These are phyloP conservation scores for Guadua angustifolia DNA, from an alignment of 176 grass and related monocot species.

Conservation along the genomic window DNA sequence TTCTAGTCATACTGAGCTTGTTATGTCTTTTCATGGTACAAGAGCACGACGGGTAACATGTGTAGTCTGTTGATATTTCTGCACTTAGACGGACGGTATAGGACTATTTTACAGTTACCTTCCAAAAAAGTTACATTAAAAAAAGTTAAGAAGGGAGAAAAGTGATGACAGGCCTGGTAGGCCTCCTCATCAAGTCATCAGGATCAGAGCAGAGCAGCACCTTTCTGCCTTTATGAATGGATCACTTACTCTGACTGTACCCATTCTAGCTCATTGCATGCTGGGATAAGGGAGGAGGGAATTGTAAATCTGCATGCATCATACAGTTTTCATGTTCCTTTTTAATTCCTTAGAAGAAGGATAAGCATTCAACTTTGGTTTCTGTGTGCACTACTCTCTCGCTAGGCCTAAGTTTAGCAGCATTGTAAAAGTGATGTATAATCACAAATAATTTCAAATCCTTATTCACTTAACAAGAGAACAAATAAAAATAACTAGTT, in stretches of 20 bases:
- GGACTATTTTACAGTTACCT: no score
- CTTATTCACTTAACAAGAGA: neutral
- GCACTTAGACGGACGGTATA: no score
- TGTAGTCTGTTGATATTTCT: no score
- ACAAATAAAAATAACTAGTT: neutral
- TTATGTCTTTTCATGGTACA: no score
- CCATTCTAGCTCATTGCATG: neutral
- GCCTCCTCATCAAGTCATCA: conserved; percentile 2
- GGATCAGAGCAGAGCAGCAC: neutral
- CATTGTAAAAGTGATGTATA: neutral
- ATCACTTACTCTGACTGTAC: conserved; percentile 9
- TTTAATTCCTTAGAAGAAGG: neutral
- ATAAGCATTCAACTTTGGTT: neutral
- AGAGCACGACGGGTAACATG: no score
- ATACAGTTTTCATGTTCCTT: neutral
- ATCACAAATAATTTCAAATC: neutral
- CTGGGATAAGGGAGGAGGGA: conserved; percentile 16
- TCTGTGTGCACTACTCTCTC: neutral
- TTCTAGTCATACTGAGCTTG: no score
- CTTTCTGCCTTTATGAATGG: conserved; percentile 48
- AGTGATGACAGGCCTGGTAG: neutral
- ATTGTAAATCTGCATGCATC: conserved; percentile 1
- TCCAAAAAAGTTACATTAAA: no score
- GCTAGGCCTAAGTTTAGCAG: neutral
- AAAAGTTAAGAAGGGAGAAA: no score